Percentiles rank a stretch among this genome's conserved stretches.
Evolutionary conservation across 2,329 filamentous ascomycete genomes (phyloP).

Genomic region (Fusarium siculi): DNA sequence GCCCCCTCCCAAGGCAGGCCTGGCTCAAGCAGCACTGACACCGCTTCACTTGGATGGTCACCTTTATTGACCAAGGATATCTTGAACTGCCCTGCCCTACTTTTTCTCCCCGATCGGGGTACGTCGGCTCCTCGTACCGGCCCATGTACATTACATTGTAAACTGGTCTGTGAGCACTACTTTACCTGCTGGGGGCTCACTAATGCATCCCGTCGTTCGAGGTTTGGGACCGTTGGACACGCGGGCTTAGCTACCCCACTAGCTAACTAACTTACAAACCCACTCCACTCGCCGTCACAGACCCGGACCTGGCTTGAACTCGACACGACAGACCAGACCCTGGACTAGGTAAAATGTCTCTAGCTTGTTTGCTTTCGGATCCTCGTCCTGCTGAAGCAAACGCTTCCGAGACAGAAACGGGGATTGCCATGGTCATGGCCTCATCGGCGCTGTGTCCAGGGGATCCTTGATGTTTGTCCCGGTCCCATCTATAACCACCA

Average conservation of each 20-base stretch:
- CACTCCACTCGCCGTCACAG: constrained; percentile 37
- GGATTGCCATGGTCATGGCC: constrained; percentile 29
- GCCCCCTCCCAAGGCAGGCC: constrained; percentile 1
- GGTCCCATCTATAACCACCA: constrained; percentile 30
- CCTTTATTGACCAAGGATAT: neutral
- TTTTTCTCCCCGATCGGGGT: constrained; percentile 12
- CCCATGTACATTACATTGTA: neutral
- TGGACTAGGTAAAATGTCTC: constrained; percentile 34
- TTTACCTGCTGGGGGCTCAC: neutral
- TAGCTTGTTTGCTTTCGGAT: constrained; percentile 31
- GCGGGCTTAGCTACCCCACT: constrained; percentile 24
- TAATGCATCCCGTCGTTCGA: constrained; percentile 35
- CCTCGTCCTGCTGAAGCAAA: constrained; percentile 36
- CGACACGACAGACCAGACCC: constrained; percentile 32
- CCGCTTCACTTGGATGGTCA: neutral
- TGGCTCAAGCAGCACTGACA: neutral
- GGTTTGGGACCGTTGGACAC: constrained; percentile 30
- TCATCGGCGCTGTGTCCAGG: constrained; percentile 26
- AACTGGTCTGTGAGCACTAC: constrained; percentile 16
- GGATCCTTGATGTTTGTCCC: constrained; percentile 22
- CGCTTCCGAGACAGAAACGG: constrained; percentile 36
- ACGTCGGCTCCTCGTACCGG: constrained; percentile 42
- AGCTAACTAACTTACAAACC: constrained; percentile 23
- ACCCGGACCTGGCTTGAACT: constrained; percentile 38
- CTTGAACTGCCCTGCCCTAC: neutral